phyloP scores from a whole-genome alignment of 768 basidiomycete species.

The Mycena olivaceomarginata region DNA sequence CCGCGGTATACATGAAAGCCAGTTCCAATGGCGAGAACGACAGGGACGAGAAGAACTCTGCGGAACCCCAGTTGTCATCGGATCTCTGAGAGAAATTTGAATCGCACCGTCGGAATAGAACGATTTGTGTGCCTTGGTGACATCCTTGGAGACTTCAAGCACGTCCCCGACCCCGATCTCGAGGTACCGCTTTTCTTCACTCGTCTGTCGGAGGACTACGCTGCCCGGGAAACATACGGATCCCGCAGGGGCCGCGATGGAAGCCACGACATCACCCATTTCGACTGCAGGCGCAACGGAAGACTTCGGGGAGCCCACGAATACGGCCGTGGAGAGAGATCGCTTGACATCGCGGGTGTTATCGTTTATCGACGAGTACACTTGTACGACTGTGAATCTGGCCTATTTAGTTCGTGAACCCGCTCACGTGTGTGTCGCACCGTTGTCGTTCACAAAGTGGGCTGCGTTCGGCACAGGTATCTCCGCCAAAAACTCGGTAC shows the following conservation, averaged over 20 bases:
- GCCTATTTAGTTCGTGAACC: slow-evolving; percentile 2
- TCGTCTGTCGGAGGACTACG: slow-evolving; percentile 66
- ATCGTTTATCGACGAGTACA: slow-evolving; percentile 69
- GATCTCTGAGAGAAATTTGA: neutral
- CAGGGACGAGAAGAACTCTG: slow-evolving; percentile 72
- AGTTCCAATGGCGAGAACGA: slow-evolving; percentile 73
- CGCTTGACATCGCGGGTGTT: slow-evolving; percentile 70
- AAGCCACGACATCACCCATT: slow-evolving; percentile 60
- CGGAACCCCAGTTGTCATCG: neutral
- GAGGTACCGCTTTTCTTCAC: slow-evolving; percentile 68
- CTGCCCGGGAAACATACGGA: slow-evolving; percentile 56
- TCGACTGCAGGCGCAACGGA: slow-evolving; percentile 57
- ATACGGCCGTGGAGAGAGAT: slow-evolving; percentile 62
- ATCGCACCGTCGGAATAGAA: slow-evolving; percentile 78
- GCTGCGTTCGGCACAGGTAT: slow-evolving; percentile 61
- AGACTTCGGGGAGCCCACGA: slow-evolving; percentile 47
- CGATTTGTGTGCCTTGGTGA: slow-evolving; percentile 73
- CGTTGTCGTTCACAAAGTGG: slow-evolving; percentile 50
- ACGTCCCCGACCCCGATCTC: slow-evolving; percentile 74
- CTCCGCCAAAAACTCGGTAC: slow-evolving; percentile 64
- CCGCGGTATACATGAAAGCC: slow-evolving; percentile 77
- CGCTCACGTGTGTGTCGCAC: slow-evolving; percentile 28
- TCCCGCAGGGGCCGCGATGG: slow-evolving; percentile 60
- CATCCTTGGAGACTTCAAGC: slow-evolving; percentile 70
- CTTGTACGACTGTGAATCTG: slow-evolving; percentile 59